Percentiles rank a stretch among this genome's conserved stretches.
Evolutionary conservation across 129 eudicot species (phyloP).

Genomic region (Flaveria ramosissima): DNA sequence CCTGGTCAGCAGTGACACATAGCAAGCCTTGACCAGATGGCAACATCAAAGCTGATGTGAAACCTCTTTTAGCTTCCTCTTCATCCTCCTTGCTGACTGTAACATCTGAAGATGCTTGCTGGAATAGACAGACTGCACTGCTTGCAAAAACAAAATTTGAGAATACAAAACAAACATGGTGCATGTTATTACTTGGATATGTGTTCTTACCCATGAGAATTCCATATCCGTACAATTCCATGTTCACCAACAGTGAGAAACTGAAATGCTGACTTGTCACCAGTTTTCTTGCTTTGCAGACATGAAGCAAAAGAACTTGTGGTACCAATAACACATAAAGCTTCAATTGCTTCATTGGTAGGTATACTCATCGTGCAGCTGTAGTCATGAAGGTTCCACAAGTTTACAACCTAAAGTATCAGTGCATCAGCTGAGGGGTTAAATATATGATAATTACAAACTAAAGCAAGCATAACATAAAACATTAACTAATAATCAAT

Average conservation of each 20-base stretch:
- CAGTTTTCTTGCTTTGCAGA: conserved; percentile 47
- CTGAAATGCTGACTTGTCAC: conserved; percentile 40
- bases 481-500: background rate
- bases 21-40: conserved; percentile 78
- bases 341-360: conserved; percentile 75
- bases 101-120: conserved; percentile 86
- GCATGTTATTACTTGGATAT: background rate
- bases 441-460: background rate
- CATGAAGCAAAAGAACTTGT: conserved; percentile 49
- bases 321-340: conserved; percentile 54
- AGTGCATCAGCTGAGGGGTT: conserved; percentile 20
- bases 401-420: conserved; percentile 59
- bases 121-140: conserved; percentile 63
- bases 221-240: conserved; percentile 89
- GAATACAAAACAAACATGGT: background rate
- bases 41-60: conserved; percentile 76
- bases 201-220: conserved; percentile 60
- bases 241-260: conserved; percentile 93
- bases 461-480: background rate
- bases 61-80: conserved; percentile 76
- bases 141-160: conserved; percentile 16
- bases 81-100: conserved; percentile 51
- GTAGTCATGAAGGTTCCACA: conserved; percentile 87
- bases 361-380: conserved; percentile 53
- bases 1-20: conserved; percentile 94